A percentile compares a stretch with the other conserved stretches of the same genome.
Conservation (phyloP, 208 protist genomes). For the Crithidia expoeki region DNA sequence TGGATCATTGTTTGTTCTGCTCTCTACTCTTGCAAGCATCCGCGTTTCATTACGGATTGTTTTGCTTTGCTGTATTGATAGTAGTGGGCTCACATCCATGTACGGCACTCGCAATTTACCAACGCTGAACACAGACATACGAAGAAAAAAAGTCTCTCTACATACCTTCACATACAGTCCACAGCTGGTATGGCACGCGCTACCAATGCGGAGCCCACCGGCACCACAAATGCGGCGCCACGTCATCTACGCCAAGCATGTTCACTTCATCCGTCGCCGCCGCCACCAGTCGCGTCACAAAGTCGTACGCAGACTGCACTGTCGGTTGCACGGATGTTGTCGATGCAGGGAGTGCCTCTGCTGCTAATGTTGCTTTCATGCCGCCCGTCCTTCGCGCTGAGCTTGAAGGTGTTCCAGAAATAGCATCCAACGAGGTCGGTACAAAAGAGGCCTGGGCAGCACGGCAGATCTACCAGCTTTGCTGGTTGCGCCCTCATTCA, state of each 20-base stretch:
- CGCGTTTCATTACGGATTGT: too few species aligned
- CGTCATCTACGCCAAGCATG: conserved; percentile 43
- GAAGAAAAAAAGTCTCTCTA: neutral
- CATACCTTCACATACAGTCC: too few species aligned
- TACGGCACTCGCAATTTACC: too few species aligned
- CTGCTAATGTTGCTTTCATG: neutral
- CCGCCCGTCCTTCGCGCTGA: neutral
- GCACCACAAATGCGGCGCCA: conserved; percentile 63
- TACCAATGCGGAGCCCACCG: conserved; percentile 87
- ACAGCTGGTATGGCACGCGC: neutral
- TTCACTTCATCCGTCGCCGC: conserved; percentile 52
- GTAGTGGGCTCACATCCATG: too few species aligned
- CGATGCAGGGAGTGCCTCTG: too few species aligned
- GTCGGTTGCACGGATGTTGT: neutral
- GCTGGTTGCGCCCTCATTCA: too few species aligned
- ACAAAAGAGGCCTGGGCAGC: neutral
- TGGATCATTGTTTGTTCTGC: too few species aligned
- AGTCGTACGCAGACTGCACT: conserved; percentile 36
- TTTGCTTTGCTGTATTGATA: too few species aligned
- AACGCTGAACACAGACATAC: neutral
- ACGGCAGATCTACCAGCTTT: too few species aligned
- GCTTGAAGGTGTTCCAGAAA: neutral
- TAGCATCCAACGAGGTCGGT: neutral
- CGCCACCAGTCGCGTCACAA: conserved; percentile 54
- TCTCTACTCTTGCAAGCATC: too few species aligned